Conservation (phyloP, 495 filamentous ascomycete genomes). For the Tuber magnatum region DNA sequence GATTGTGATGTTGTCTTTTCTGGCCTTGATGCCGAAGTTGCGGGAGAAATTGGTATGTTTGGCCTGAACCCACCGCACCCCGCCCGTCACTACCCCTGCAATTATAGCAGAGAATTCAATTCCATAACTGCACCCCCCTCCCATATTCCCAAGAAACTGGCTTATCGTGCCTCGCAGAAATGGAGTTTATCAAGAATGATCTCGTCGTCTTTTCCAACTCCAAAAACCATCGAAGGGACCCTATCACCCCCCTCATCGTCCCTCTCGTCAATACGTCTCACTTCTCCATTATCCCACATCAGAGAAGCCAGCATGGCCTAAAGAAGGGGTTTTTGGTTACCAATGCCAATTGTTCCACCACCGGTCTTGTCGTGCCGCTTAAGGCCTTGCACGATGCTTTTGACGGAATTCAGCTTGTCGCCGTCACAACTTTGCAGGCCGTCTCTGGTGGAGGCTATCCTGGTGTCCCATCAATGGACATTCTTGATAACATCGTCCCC, state of each 20-base stretch:
- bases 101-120: constrained; percentile 3
- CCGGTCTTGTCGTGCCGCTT: constrained; percentile 81
- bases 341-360: constrained; percentile 88
- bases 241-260: constrained; percentile 74
- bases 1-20: constrained; percentile 88
- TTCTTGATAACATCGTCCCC: constrained; percentile 76
- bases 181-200: constrained; percentile 69
- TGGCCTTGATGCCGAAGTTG: constrained; percentile 76
- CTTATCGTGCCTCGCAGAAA: constrained; percentile 49
- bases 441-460: constrained; percentile 84
- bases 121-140: neutral
- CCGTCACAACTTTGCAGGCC: constrained; percentile 82
- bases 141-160: constrained; percentile 3
- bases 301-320: constrained; percentile 58
- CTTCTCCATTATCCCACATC: constrained; percentile 68
- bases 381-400: constrained; percentile 72
- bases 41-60: constrained; percentile 63
- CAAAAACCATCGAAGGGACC: constrained; percentile 80
- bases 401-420: constrained; percentile 64
- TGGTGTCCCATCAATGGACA: constrained; percentile 66
- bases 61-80: neutral
- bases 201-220: constrained; percentile 81
- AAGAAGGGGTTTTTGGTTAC: constrained; percentile 76
- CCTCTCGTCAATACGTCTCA: constrained; percentile 78
- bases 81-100: neutral